Conservation (phyloP, 768 basidiomycete genomes). For the Mycena epipterygia region DNA sequence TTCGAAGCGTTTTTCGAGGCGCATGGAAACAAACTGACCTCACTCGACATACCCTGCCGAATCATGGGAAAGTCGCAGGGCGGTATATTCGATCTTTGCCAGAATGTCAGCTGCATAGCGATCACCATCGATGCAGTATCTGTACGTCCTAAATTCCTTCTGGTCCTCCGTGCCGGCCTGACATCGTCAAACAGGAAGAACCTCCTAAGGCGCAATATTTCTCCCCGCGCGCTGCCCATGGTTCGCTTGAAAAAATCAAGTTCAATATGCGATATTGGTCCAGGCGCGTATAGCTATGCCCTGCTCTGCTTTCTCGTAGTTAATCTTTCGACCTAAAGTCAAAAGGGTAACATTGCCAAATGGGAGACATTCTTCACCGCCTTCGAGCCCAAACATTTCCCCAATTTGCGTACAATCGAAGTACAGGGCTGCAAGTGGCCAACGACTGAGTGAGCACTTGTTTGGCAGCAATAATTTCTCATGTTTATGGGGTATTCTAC, state of each 20-base stretch:
- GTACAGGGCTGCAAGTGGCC: constrained; percentile 15
- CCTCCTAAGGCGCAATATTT: not conserved
- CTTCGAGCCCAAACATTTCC: constrained; percentile 5
- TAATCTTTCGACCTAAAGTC: not conserved
- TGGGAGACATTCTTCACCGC: constrained; percentile 16
- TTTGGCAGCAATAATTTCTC: not conserved
- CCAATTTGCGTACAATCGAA: constrained; percentile 17
- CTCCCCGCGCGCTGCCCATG: not conserved
- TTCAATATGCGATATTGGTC: not conserved
- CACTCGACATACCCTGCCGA: not conserved
- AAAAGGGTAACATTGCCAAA: not conserved
- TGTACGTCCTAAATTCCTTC: not conserved
- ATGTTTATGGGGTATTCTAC: not conserved
- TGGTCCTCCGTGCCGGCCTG: not conserved
- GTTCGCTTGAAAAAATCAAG: constrained; percentile 1
- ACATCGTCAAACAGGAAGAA: not conserved
- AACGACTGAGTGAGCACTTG: constrained; percentile 20
- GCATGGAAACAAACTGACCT: constrained; percentile 8
- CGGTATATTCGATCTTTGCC: constrained; percentile 9
- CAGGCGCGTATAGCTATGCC: not conserved
- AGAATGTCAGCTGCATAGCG: not conserved
- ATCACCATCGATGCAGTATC: not conserved
- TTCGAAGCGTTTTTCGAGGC: not conserved
- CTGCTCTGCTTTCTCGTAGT: not conserved
- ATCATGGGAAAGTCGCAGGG: not conserved